Evolutionary conservation across 2,329 filamentous ascomycete species (phyloP), one percentile per base, ranked within the genome.

Genomic region (Ceratocystis smalleyi): DNA sequence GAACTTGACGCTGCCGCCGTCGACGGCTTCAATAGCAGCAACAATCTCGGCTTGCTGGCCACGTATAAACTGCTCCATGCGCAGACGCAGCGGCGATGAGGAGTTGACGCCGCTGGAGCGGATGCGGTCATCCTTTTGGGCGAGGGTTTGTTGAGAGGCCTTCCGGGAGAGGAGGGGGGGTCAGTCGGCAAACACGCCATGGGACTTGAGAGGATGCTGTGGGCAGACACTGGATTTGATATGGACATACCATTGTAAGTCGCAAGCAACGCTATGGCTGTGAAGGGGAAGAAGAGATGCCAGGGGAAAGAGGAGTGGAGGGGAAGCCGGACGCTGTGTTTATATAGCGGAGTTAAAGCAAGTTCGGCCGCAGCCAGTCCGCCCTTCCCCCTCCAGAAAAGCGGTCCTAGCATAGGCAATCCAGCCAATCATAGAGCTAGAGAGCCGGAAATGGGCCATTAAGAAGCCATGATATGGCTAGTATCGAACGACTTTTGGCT

Each of bases 21-120:
- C 94, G 54, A 97, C 79, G 70, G 84, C 81, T 73, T 95, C 87
- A 24, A 99, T 82, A 65, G 87, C 90, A 64, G 82, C 78, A 32
- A 97, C 87, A 66, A 99, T 99, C 68, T 87, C 83, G 70, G 89
- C 83, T 72, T 99, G 94, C 71, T 97, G 89, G 70, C 91, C 83
- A 74, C 94, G 94, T 75, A 97, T 95, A 73, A 97, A 88, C 71
- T 89, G 84, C 76, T 99, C 94, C 94, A 99, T 97, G 68, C 92
- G 89, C 65, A 99, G 81, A 64, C 94, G 91, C 92, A 99, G 97
- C 1, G 94, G 91, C 15, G 92, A 96, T 70, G 85, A 79, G 65
- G 85, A 81, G 59, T 80, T 86, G 61, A 97, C 81, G 70, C 85
- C 79, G 64, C 85, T 81, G 61, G 81, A 86, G 62, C 97, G 81